Base-by-base conservation (phyloP, 345 rosid species). In the Eucalyptus sp. region DNA sequence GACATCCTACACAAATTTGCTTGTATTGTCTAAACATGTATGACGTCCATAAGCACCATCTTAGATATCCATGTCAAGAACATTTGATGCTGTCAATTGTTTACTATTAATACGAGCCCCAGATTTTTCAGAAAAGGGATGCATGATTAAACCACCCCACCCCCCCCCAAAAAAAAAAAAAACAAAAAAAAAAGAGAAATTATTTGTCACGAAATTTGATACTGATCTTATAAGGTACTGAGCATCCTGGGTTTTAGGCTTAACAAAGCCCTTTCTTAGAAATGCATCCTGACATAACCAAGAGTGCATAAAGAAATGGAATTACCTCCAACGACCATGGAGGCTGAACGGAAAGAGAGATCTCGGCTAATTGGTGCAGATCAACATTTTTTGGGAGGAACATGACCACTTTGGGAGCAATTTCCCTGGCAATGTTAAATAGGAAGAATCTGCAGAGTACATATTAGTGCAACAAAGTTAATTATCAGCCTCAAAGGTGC, bases 331-430 rank as follows among this genome's bases (percentile, higher is more conserved):
- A 89, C 11, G 94, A 94, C 97, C 97, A 95, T 58, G 95, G 93
- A 92, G 95, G 96, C 87, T 92, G 86, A 2, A 93, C 88, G 64
- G 96, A 94, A 60, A 98, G 90, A 87, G 97, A 91, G 88, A 98
- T 89, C 88, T 97, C 98, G 29, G 98, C 99, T 93, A 97, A 92
- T 87, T 98, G 99, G 94, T 97, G 95, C 54, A 94, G 86, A 90
- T 97, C 94, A 86, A 93, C 91, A 86, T 97, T 97, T 92, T 94
- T 98, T 46, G 99, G 99, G 87, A 97, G 99, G 91, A 95, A 98
- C 96, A 95, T 95, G 64, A 97, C 94, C 90, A 97, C 91, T 88
- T 87, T 93, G 86, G 92, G 76, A 22, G 97, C 97, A 33, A 97
- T 93, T 92, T 93, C 89, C 94, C 92, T 94, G 15, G 96, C 96